These are phyloP conservation scores for Penicillium cosmopolitanum DNA, from an alignment of 495 filamentous ascomycete genomes.

Conservation along the genomic window DNA sequence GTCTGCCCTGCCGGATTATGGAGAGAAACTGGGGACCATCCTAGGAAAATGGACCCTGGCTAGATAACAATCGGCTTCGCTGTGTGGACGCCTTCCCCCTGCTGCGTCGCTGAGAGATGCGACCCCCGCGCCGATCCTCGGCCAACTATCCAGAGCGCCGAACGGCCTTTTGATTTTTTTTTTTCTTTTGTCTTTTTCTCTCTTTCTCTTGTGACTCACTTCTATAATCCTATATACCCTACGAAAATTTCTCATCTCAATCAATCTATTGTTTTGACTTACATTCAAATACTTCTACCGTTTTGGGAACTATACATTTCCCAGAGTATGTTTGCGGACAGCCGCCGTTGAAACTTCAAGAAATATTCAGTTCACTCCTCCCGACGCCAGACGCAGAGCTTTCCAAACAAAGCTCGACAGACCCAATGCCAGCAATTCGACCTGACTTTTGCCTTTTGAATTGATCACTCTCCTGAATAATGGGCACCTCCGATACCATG, in stretches of 20 bases:
- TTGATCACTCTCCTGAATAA: not conserved
- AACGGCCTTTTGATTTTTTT: slow-evolving; percentile 9
- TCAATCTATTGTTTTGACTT: slow-evolving; percentile 6
- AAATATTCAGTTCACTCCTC: no score
- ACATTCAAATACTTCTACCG: slow-evolving; percentile 12
- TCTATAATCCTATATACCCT: slow-evolving; percentile 8
- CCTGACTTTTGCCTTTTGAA: not conserved
- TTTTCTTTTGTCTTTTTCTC: slow-evolving; percentile 6
- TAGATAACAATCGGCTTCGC: slow-evolving; percentile 2
- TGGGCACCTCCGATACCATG: slow-evolving; percentile 15
- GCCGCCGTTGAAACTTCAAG: slow-evolving; percentile 7
- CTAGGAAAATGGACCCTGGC: not conserved
- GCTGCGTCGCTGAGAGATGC: slow-evolving; percentile 4
- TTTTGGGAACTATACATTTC: not conserved
- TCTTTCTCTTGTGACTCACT: slow-evolving; percentile 24
- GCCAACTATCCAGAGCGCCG: slow-evolving; percentile 21
- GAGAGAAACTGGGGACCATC: not conserved
- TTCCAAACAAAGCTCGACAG: not conserved
- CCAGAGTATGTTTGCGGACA: slow-evolving; percentile 16
- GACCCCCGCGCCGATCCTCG: slow-evolving; percentile 27
- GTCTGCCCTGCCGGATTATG: not conserved
- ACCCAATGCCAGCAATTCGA: not conserved
- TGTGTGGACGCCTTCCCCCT: slow-evolving; percentile 11
- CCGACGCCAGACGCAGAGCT: no score
- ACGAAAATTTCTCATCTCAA: not conserved